Percentiles rank a stretch among this genome's conserved stretches.
These are phyloP conservation scores for Dimargaris cristalligena DNA, from an alignment of 192 early-diverging fungal species.

Conservation along the genomic window DNA sequence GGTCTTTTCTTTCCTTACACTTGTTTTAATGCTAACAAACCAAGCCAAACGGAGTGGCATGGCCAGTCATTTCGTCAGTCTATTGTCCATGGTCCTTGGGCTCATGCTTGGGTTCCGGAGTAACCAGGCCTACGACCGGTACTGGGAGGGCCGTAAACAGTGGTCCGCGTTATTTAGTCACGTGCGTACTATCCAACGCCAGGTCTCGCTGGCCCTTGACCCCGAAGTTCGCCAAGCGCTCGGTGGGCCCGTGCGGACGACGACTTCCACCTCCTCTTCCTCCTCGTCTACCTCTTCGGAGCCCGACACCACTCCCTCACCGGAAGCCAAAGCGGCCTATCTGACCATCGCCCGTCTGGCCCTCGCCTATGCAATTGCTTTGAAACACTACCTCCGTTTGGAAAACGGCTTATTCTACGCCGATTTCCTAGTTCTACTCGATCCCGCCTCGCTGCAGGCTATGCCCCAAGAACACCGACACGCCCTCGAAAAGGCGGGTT, in stretches of 20 bases:
- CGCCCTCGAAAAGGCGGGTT: not conserved
- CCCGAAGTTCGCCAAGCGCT: not conserved
- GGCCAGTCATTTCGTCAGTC: not conserved
- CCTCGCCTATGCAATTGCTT: not conserved
- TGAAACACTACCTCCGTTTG: not conserved
- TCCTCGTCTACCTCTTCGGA: not conserved
- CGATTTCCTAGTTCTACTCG: not conserved
- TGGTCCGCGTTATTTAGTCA: not conserved
- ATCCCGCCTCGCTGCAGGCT: not conserved
- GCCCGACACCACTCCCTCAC: not conserved
- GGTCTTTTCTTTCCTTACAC: no score
- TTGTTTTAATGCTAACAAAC: no score
- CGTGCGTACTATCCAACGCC: not conserved
- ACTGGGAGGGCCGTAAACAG: constrained; percentile 5
- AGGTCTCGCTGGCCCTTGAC: not conserved
- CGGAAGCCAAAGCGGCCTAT: not conserved
- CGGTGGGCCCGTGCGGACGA: no score
- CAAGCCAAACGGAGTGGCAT: not conserved
- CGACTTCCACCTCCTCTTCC: no score
- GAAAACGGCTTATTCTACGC: not conserved
- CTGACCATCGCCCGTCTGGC: not conserved
- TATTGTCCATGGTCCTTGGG: not conserved
- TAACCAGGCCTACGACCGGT: constrained; percentile 2
- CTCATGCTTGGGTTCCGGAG: not conserved
- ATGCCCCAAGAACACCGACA: not conserved